Evolutionary conservation across 768 basidiomycete genomes (phyloP), one percentile per base, ranked within the genome.

Genomic region (Leccinum variicolor): DNA sequence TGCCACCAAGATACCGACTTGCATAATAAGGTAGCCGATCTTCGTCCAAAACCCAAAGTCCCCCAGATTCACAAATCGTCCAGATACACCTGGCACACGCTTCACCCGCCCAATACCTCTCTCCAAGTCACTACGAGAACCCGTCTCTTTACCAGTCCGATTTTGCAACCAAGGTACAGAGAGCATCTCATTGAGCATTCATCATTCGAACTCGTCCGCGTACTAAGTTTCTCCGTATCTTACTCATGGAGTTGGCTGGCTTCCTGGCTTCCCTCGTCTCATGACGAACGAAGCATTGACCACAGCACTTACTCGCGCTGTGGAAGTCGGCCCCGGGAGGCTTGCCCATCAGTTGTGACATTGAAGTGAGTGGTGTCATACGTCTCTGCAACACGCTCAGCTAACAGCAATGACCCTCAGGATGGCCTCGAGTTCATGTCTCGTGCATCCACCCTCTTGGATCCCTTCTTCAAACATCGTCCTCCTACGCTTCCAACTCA

Each of bases 341-440:
- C n/a, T n/a, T n/a, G n/a, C n/a, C n/a, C 90, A 89, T 97, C 36
- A 92, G 85, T 60, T 96, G 94, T 66, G 94, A 97, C 67, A 77
- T 92, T n/a, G 81, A 84, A 67, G 90, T 87, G 53, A 19, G 76
- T 59, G 14, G 11, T 36, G 36, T 28, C 17, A 14, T 2, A 31
- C 4, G 7, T 33, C 28, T 11, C 26, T 10, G 3, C 4, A 6
- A 10, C 5, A 52, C 14, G 17, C 61, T 50, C 33, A 15, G 33
- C 15, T 53, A 15, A 34, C 43, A 13, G 33, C 28, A 21, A 17
- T 55, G 33, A 25, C 50, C 10, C 36, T 4, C 52, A 90, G 85
- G 94, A 94, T 36, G 92, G 90, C 15, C 80, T 97, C 25, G 85
- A 95, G 72, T 95, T 96, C 70, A 76, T 94, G 50, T 79, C 84